Conservation (phyloP, 2,329 filamentous ascomycete genomes). For the Aspergillus cejpii region DNA sequence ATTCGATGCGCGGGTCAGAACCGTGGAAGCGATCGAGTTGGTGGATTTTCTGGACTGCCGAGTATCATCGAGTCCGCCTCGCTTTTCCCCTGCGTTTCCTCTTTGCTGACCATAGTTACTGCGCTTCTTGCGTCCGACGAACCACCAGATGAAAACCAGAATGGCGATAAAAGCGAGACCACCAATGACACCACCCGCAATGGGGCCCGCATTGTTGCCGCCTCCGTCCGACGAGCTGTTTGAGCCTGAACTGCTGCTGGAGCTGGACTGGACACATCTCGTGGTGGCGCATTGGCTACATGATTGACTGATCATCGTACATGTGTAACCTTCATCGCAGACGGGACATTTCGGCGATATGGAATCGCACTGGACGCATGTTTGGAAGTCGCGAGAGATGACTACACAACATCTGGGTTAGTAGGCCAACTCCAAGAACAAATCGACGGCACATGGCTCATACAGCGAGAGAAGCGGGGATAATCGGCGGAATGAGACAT, state of each 20-base stretch:
- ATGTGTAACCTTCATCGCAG: constrained; percentile 52
- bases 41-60: constrained; percentile 65
- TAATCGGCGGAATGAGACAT: constrained; percentile 26
- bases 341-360: constrained; percentile 52
- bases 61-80: constrained; percentile 47
- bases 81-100: constrained; percentile 44
- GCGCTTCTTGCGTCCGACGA: constrained; percentile 71
- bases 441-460: neutral
- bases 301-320: constrained; percentile 53
- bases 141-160: constrained; percentile 75
- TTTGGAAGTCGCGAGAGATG: constrained; percentile 25
- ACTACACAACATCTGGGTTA: constrained; percentile 10
- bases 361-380: constrained; percentile 52
- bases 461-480: constrained; percentile 20
- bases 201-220: constrained; percentile 69
- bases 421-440: neutral
- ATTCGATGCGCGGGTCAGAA: constrained; percentile 92
- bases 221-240: constrained; percentile 21
- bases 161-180: constrained; percentile 70
- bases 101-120: constrained; percentile 54
- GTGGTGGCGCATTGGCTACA: constrained; percentile 56
- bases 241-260: constrained; percentile 25
- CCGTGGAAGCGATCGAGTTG: constrained; percentile 92
- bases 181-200: constrained; percentile 85
- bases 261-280: constrained; percentile 46